Base-by-base conservation (phyloP, 2,329 filamentous ascomycete genomes). In the Alternaria panax region DNA sequence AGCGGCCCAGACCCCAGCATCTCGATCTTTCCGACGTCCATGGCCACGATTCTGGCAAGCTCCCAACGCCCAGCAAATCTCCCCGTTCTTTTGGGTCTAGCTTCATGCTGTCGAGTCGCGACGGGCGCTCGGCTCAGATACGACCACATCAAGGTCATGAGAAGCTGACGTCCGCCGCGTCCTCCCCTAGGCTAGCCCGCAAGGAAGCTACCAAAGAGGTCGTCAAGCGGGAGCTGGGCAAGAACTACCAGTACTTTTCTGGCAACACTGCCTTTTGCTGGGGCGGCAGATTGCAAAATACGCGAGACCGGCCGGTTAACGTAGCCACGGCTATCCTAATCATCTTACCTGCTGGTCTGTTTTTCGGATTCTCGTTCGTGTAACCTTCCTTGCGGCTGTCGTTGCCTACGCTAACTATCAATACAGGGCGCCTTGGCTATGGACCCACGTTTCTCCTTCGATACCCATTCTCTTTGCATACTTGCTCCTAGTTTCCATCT, bases 231-330 rank as follows among this genome's bases (percentile, higher is more conserved):
- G 78, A 83, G 34, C 73, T 86, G 55, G 88, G 91, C 51, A 89
- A 86, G 66, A 97, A 97, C 70, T 91, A 94, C 78, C 88, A 98
- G 75, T 97, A 97, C 77, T 98, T 97, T 72, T 87, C 92, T 43
- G 95, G 95, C 45, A 99, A 98, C 74, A 97, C 92, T 0, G 83
- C 93, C 24, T 99, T 99, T 75, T 97, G 89, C 76, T 84, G 92
- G 59, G 90, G 92, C 32, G 95, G 95, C 7, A 87, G 95, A 59
- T 84, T 95, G 60, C 92, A 97, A 74, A 97, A 98, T 78, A 90
- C 95, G 34, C 87, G 88, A 68, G 91, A 96, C 68, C 87, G 90
- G 64, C 95, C 95, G 2, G 88, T 99, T 74, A 98, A 97, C 70
- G 86, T 97, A 69, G 89, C 89, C 12, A 99, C 95, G 1, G 93